phyloP scores from a whole-genome alignment of 768 basidiomycete species.

The Sarcomyxa edulis region DNA sequence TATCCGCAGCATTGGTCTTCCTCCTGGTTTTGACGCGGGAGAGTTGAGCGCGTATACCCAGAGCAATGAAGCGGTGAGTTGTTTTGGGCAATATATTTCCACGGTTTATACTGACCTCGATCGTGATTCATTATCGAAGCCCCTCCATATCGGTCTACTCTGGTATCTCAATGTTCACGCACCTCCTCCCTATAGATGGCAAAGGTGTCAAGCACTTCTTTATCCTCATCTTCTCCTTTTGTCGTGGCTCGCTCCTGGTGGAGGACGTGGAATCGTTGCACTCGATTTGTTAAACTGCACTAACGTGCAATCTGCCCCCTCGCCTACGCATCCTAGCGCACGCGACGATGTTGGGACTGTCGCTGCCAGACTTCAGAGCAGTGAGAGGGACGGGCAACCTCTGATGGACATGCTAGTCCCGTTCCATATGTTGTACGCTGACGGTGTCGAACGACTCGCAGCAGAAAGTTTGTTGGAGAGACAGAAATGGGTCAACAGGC shows the following conservation, averaged over 20 bases:
- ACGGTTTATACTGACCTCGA: constrained; percentile 7
- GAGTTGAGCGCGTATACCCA: constrained; percentile 45
- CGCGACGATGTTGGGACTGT: constrained; percentile 84
- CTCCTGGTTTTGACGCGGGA: constrained; percentile 38
- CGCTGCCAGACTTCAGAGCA: constrained; percentile 64
- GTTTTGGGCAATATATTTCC: constrained; percentile 7
- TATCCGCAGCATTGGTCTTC: constrained; percentile 26
- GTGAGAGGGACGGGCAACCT: constrained; percentile 36
- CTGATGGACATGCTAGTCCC: constrained; percentile 77
- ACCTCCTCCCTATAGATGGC: constrained; percentile 70
- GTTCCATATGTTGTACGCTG: constrained; percentile 86
- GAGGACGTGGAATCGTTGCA: constrained; percentile 80
- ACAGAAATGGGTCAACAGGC: constrained; percentile 86
- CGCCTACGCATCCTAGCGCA: constrained; percentile 75
- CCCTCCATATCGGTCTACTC: constrained; percentile 75
- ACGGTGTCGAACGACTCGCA: constrained; percentile 84
- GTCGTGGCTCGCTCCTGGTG: constrained; percentile 82
- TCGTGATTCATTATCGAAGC: constrained; percentile 43
- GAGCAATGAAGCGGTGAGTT: constrained; percentile 42
- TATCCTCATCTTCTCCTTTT: constrained; percentile 83
- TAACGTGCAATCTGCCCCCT: constrained; percentile 78
- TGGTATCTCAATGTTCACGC: constrained; percentile 96
- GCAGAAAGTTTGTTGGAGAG: constrained; percentile 86
- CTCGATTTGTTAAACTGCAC: constrained; percentile 84
- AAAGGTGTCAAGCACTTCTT: constrained; percentile 74